phyloP scores from a whole-genome alignment of 768 basidiomycete genomes.

The Sutorius australiensis region DNA sequence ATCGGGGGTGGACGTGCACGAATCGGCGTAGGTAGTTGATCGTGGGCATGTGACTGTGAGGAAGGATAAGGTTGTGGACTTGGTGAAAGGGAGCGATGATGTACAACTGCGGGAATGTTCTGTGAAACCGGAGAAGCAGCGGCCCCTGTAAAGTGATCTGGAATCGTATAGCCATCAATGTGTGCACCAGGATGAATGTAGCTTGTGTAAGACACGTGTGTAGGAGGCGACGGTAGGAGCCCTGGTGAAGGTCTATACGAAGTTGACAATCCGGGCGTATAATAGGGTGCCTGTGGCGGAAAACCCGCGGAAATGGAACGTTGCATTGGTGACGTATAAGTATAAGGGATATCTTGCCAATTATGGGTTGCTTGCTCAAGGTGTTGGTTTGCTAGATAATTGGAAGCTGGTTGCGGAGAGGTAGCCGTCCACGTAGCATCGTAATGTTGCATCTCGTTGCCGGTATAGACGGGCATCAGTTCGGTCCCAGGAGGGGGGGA shows the following conservation, averaged over 20 bases:
- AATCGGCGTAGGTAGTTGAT: conserved; percentile 3
- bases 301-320: conserved; percentile 55
- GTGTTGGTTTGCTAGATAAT: conserved; percentile 7
- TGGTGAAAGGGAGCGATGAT: conserved; percentile 61
- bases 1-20: conserved; percentile 22
- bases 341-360: conserved; percentile 17
- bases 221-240: conserved; percentile 29
- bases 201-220: conserved; percentile 18
- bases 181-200: conserved; percentile 17
- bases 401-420: neutral
- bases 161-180: conserved; percentile 29
- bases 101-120: conserved; percentile 53
- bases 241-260: conserved; percentile 18
- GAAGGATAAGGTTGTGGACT: conserved; percentile 52
- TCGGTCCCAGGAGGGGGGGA: conserved; percentile 24
- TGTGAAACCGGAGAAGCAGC: conserved; percentile 55
- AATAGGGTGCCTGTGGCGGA: conserved; percentile 28
- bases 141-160: conserved; percentile 59
- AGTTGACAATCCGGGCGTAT: conserved; percentile 37
- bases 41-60: conserved; percentile 20
- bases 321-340: conserved; percentile 38
- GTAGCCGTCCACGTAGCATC: conserved; percentile 10
- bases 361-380: conserved; percentile 9
- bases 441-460: conserved; percentile 6
- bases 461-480: conserved; percentile 9